A percentile compares a stretch with the other conserved stretches of the same genome.
Evolutionary conservation across 768 basidiomycete species (phyloP).

Genomic region (Boletales sp.): DNA sequence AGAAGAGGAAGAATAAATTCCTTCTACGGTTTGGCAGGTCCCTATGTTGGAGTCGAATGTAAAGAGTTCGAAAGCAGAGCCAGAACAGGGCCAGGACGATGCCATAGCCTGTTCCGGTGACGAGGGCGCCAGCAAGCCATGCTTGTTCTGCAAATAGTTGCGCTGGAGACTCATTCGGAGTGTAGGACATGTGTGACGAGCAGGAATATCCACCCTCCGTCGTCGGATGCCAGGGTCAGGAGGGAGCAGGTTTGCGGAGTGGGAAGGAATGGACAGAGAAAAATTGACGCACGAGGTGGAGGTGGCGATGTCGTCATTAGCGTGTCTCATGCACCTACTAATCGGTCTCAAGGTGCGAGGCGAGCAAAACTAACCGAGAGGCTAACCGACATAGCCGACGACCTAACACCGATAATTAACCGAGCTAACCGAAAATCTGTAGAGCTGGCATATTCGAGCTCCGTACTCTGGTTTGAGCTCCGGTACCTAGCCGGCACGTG

Average conservation of each 20-base stretch:
- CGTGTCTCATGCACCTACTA: no score
- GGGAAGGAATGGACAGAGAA: neutral
- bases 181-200: conserved; percentile 15
- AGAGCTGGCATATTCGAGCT: no score
- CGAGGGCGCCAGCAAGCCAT: conserved; percentile 25
- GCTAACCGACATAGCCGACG: no score
- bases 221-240: neutral
- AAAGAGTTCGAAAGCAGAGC: conserved; percentile 20
- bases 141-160: conserved; percentile 24
- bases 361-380: no score
- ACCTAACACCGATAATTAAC: no score
- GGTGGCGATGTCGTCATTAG: neutral
- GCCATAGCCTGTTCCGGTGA: conserved; percentile 27
- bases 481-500: no score
- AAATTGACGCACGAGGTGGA: neutral
- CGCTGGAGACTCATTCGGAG: conserved; percentile 13
- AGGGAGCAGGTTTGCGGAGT: neutral
- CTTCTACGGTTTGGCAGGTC: conserved; percentile 6
- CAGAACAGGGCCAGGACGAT: conserved; percentile 22
- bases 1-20: conserved; percentile 23
- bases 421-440: no score
- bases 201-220: conserved; percentile 6
- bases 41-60: conserved; percentile 13
- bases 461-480: no score
- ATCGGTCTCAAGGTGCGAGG: no score